phyloP scores from a whole-genome alignment of 202 grass and related monocot species.

The Carex arenaria region DNA sequence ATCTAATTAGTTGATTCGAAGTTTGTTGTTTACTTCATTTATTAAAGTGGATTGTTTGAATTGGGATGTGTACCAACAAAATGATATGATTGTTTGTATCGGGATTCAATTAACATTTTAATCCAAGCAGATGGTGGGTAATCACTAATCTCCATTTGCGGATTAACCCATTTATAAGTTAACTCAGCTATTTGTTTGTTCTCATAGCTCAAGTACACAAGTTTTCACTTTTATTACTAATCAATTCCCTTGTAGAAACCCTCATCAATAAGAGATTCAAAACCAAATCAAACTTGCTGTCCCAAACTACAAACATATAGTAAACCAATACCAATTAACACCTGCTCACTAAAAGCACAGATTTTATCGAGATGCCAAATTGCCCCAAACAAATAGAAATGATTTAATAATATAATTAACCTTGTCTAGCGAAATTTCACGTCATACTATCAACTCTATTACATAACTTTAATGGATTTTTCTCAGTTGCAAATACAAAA shows the following conservation, averaged over 20 bases:
- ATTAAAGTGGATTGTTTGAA: too few species aligned
- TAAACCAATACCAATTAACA: not conserved
- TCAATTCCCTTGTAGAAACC: not conserved
- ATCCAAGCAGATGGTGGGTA: too few species aligned
- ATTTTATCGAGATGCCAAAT: not conserved
- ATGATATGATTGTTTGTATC: too few species aligned
- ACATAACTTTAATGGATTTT: conserved; percentile 1
- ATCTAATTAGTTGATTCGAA: too few species aligned
- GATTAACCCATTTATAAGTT: too few species aligned
- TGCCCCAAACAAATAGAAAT: not conserved
- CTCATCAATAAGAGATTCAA: not conserved
- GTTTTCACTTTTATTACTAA: not conserved
- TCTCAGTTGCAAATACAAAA: conserved; percentile 9
- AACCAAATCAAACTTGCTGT: not conserved
- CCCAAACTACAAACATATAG: not conserved
- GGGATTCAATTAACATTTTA: too few species aligned
- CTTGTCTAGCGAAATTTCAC: not conserved
- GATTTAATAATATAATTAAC: not conserved
- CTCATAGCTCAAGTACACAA: not conserved
- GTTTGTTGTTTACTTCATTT: too few species aligned
- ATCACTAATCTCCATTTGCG: too few species aligned
- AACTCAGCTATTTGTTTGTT: too few species aligned
- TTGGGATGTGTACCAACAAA: too few species aligned
- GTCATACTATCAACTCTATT: not conserved
- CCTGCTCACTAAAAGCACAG: not conserved